phyloP scores from a whole-genome alignment of 1,139 yeast species.

The Sugiyamaella castrensis region DNA sequence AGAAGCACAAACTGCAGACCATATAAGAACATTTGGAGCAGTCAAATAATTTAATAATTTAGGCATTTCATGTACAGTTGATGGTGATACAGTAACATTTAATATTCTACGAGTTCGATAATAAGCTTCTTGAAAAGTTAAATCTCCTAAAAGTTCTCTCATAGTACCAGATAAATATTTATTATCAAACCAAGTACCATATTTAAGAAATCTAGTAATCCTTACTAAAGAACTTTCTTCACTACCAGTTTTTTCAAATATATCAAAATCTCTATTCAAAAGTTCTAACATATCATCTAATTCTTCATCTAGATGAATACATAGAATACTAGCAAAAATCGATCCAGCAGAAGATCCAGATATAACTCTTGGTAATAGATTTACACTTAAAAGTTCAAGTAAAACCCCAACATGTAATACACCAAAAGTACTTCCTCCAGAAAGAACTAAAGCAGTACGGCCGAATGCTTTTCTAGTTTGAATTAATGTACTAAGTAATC shows the following conservation, averaged over 20 bases:
- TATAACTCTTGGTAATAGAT: slow-evolving; percentile 80
- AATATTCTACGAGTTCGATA: slow-evolving; percentile 77
- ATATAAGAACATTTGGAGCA: slow-evolving; percentile 87
- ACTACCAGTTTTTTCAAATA: slow-evolving; percentile 59
- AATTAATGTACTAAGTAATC: slow-evolving; percentile 70
- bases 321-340: slow-evolving; percentile 83
- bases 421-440: slow-evolving; percentile 97
- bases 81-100: slow-evolving; percentile 87
- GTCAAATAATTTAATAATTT: slow-evolving; percentile 81
- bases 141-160: slow-evolving; percentile 78
- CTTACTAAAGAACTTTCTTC: slow-evolving; percentile 48
- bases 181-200: slow-evolving; percentile 88
- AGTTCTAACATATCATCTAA: slow-evolving; percentile 44
- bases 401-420: slow-evolving; percentile 89
- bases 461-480: slow-evolving; percentile 93
- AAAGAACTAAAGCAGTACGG: slow-evolving; percentile 82
- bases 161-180: slow-evolving; percentile 68
- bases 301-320: slow-evolving; percentile 78
- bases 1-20: slow-evolving; percentile 97
- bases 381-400: slow-evolving; percentile 68
- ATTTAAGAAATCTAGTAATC: slow-evolving; percentile 62
- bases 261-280: slow-evolving; percentile 60
- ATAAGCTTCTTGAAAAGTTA: slow-evolving; percentile 93
- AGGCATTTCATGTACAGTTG: slow-evolving; percentile 44
- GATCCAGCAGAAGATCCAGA: slow-evolving; percentile 98